phyloP scores from a whole-genome alignment of 805 yeast genomes.

The Hanseniaspora taiwanica region DNA sequence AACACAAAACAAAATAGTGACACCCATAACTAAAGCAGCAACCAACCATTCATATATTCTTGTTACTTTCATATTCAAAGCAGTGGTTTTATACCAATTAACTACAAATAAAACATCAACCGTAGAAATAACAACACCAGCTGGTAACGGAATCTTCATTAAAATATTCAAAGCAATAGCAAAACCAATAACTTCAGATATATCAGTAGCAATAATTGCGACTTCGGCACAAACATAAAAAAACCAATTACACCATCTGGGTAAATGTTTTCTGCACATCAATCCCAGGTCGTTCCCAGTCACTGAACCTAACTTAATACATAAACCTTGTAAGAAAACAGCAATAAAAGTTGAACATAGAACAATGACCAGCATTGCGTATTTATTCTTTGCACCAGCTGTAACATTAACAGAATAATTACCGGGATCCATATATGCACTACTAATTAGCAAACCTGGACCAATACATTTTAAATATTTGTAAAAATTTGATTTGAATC shows the following conservation, averaged over 20 bases:
- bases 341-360: constrained; percentile 62
- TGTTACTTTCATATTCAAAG: constrained; percentile 46
- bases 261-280: constrained; percentile 66
- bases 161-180: constrained; percentile 76
- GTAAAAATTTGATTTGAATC: too few species aligned
- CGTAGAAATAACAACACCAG: constrained; percentile 69
- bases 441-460: constrained; percentile 32
- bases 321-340: constrained; percentile 53
- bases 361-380: constrained; percentile 51
- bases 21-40: constrained; percentile 53
- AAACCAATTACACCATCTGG: constrained; percentile 34
- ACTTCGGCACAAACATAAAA: constrained; percentile 72
- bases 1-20: constrained; percentile 63
- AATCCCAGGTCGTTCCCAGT: constrained; percentile 73
- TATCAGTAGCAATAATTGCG: constrained; percentile 83
- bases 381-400: constrained; percentile 63
- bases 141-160: constrained; percentile 57
- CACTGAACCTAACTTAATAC: constrained; percentile 65
- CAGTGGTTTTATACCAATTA: constrained; percentile 60
- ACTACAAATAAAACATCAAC: constrained; percentile 70
- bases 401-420: constrained; percentile 73
- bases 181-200: constrained; percentile 90
- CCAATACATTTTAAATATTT: too few species aligned
- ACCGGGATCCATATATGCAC: constrained; percentile 79
- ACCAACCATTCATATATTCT: constrained; percentile 59